Evolutionary conservation across 192 early-diverging fungal genomes (phyloP), one percentile per base, ranked within the genome.

Genomic region (Backusella psychrophila): DNA sequence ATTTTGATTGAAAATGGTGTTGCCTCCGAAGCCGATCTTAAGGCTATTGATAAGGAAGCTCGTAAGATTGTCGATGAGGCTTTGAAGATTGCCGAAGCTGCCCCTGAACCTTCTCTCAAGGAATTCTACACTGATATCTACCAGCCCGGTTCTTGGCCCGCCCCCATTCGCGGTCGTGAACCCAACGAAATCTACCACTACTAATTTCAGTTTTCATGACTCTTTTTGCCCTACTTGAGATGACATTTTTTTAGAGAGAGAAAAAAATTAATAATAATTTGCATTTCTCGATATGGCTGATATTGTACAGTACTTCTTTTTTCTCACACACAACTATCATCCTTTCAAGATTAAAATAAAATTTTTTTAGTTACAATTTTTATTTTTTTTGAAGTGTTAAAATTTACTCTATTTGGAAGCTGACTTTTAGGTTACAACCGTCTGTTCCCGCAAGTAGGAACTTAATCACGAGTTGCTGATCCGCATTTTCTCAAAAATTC

Each of bases 21-120:
- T 53, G 80, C 85, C 53, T 88, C 93, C 41, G 96, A 99, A 85
- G 93, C 93, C 66, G 94, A 96, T 56, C 80, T 97, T 75, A 99
- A 99, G 94, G 85, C 75, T 59, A 94, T 97, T 70, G 97, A 98
- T 80, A 98, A 98, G 93, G 89, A 91, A 73, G 92, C 94, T 73
- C 91, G 94, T 73, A 86, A 88, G 75, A 86, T 90, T 52, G 93
- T 99, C 42, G 97, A 99, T 87, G 81, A 92, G 77, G 96, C 94
- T 68, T 87, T 93, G 69, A 91, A 89, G 72, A 89, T 93, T 78
- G 91, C 95, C 76, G 94, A 96, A 87, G 91, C 87, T 34, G 85
- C 87, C 56, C 90, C 93, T 21, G 91, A 92, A 82, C 97, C 97
- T 66, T 76, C 84, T 31, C 46, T 89, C 8, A 34, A 63, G 15